Conservation (phyloP, 768 basidiomycete species). For the Naematelia aurantialba region DNA sequence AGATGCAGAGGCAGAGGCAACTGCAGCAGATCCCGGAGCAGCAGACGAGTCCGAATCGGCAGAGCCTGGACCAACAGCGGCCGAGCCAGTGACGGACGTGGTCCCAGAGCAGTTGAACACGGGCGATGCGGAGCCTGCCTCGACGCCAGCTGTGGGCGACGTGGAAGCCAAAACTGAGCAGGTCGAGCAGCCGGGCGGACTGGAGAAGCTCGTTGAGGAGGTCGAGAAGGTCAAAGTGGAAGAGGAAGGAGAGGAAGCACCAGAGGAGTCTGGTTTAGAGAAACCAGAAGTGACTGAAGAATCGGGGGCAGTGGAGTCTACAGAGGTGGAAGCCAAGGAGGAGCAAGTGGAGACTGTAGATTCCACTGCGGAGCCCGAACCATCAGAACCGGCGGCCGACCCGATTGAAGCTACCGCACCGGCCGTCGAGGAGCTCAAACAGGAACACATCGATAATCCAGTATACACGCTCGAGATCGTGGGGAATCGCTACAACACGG, state of each 20-base stretch:
- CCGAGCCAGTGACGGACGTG: constrained; percentile 25
- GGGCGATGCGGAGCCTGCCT: constrained; percentile 29
- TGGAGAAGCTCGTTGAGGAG: constrained; percentile 30
- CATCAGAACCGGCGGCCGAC: neutral
- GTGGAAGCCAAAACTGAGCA: constrained; percentile 24
- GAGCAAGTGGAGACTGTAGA: neutral
- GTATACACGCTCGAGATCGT: constrained; percentile 68
- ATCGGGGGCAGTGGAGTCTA: constrained; percentile 3
- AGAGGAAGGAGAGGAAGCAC: constrained; percentile 18
- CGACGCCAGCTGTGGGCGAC: constrained; percentile 30
- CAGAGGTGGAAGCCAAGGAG: constrained; percentile 9
- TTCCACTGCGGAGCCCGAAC: neutral
- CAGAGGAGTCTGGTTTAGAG: neutral
- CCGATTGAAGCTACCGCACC: neutral
- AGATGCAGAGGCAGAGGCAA: constrained; percentile 1
- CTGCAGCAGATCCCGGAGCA: constrained; percentile 1
- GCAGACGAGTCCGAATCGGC: neutral
- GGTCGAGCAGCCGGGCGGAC: constrained; percentile 23
- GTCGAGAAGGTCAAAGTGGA: constrained; percentile 28
- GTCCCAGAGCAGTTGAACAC: constrained; percentile 28
- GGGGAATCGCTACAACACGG: constrained; percentile 92
- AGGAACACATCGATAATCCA: constrained; percentile 34
- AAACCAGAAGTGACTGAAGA: constrained; percentile 3
- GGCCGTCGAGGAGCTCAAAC: constrained; percentile 8
- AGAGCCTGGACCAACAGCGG: constrained; percentile 2